Evolutionary conservation across 73 alveolate genomes (phyloP).

Genomic region (Diophrys sp.): DNA sequence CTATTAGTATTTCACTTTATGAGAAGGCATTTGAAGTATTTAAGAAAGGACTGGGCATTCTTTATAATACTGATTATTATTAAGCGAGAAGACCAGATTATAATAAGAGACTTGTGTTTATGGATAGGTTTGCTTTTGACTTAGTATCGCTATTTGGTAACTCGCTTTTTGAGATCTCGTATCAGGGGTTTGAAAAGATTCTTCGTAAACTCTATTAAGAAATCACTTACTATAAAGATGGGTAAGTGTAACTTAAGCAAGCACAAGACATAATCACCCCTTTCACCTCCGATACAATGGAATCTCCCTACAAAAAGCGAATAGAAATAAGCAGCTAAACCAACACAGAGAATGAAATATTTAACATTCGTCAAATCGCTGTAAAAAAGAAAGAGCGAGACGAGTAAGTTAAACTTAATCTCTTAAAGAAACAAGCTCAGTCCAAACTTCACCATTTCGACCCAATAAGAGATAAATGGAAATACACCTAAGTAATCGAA

Average conservation of each 20-base stretch:
- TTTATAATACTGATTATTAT: conserved; percentile 1
- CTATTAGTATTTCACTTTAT: neutral
- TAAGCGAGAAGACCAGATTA: conserved; percentile 3
- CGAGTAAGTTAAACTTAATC: neutral
- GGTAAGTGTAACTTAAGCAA: neutral
- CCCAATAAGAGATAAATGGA: too few species aligned
- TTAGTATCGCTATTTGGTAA: conserved; percentile 1
- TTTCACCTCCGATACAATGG: neutral
- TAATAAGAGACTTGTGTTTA: neutral
- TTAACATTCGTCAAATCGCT: conserved; percentile 9
- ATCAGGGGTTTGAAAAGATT: neutral
- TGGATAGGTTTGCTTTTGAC: conserved; percentile 6
- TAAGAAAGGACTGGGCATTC: conserved; percentile 3
- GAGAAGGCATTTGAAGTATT: neutral
- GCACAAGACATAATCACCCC: neutral
- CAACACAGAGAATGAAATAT: neutral
- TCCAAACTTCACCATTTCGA: neutral
- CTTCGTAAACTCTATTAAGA: neutral
- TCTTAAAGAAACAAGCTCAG: neutral
- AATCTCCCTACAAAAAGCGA: too few species aligned
- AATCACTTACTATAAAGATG: conserved; percentile 1
- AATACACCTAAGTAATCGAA: too few species aligned
- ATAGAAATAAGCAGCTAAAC: neutral
- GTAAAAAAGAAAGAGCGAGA: neutral
- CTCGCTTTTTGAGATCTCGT: neutral